Evolutionary conservation across 176 grass and related monocot genomes (phyloP).

Genomic region (Leersia perrieri): DNA sequence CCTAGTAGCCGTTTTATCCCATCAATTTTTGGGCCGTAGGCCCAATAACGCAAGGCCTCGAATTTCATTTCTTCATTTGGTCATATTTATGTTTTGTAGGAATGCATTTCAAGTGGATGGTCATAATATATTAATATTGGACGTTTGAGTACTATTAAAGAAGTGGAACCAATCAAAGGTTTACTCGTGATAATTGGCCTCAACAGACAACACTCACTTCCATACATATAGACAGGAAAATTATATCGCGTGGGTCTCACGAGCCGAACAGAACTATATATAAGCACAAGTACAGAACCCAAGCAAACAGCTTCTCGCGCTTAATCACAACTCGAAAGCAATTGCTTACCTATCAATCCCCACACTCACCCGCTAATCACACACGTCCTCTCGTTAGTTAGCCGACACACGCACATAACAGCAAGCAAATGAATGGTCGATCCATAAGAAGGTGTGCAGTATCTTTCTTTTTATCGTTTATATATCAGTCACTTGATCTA

Average conservation of each 20-base stretch:
- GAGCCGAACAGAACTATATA: background rate
- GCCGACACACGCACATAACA: slow-evolving; percentile 14
- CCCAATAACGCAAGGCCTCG: too few species aligned
- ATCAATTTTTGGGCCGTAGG: too few species aligned
- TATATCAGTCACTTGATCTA: background rate
- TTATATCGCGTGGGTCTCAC: background rate
- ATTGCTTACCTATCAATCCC: background rate
- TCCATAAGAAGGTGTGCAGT: background rate
- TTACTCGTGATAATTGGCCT: background rate
- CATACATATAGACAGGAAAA: background rate
- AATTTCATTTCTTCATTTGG: too few species aligned
- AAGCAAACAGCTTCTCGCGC: too few species aligned
- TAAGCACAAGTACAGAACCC: background rate
- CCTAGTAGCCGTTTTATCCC: background rate
- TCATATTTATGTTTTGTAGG: background rate
- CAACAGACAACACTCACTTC: too few species aligned
- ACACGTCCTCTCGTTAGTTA: background rate
- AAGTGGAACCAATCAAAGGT: too few species aligned
- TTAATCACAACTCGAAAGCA: background rate
- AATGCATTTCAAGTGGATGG: too few species aligned
- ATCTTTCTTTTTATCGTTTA: background rate
- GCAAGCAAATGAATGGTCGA: background rate
- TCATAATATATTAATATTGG: background rate
- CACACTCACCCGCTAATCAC: background rate
- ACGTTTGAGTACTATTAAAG: background rate